Conservation (phyloP, 495 filamentous ascomycete genomes). For the Astrocystis sublimbata region DNA sequence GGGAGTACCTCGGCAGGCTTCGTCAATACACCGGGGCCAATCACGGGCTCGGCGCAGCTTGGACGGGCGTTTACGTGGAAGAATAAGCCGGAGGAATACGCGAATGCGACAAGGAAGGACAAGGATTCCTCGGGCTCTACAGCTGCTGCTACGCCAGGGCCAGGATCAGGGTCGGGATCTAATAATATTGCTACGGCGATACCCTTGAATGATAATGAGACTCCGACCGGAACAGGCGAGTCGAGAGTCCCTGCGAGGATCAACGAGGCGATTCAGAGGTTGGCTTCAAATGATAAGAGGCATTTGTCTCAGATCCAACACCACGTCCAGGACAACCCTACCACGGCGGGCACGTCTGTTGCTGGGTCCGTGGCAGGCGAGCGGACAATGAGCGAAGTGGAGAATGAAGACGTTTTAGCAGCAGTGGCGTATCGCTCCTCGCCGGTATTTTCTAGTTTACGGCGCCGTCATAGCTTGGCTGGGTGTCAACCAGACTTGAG, state of each 20-base stretch:
- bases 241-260: conserved; percentile 6
- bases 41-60: conserved; percentile 24
- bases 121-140: conserved; percentile 32
- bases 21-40: conserved; percentile 21
- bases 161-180: too few species aligned
- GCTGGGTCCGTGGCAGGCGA: conserved; percentile 49
- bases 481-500: conserved; percentile 32
- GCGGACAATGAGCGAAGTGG: conserved; percentile 46
- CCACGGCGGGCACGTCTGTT: conserved; percentile 36
- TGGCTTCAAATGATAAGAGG: conserved; percentile 24
- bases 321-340: conserved; percentile 24
- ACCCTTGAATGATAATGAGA: too few species aligned
- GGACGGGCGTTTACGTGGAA: conserved; percentile 57
- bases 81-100: conserved; percentile 56
- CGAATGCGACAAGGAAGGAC: conserved; percentile 38
- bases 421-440: conserved; percentile 36
- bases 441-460: conserved; percentile 31
- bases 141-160: too few species aligned
- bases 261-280: conserved; percentile 21
- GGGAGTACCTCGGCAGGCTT: conserved; percentile 35
- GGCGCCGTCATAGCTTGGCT: conserved; percentile 52
- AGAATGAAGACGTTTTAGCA: conserved; percentile 41
- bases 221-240: conserved; percentile 16
- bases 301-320: conserved; percentile 21
- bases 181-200: too few species aligned